These are phyloP conservation scores for Vachellia collinsii DNA, from an alignment of 306 rosid species.

Conservation along the genomic window DNA sequence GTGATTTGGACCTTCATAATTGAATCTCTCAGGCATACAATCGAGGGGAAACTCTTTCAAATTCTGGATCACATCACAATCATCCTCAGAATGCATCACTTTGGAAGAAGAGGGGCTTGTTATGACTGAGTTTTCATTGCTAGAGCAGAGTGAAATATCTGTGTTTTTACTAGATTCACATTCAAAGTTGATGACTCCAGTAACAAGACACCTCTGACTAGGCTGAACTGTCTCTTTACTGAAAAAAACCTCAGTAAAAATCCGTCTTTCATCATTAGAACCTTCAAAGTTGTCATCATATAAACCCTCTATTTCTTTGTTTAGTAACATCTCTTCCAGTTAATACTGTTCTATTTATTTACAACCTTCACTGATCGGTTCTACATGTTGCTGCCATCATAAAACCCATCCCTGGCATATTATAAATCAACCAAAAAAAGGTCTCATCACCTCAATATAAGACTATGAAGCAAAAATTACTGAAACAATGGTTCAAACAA, in stretches of 20 bases:
- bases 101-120: conserved; percentile 61
- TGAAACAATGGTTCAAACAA: not conserved
- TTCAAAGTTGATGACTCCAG: conserved; percentile 65
- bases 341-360: conserved; percentile 38
- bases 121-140: conserved; percentile 68
- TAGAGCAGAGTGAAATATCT: conserved; percentile 67
- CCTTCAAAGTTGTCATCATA: conserved; percentile 83
- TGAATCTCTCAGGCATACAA: conserved; percentile 46
- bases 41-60: conserved; percentile 49
- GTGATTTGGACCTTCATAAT: conserved; percentile 44
- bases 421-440: conserved; percentile 23
- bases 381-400: conserved; percentile 44
- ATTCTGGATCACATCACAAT: conserved; percentile 47
- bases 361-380: conserved; percentile 33
- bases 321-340: conserved; percentile 47
- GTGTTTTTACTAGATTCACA: conserved; percentile 63
- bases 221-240: conserved; percentile 48
- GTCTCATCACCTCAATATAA: not conserved
- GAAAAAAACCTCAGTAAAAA: conserved; percentile 78
- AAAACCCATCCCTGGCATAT: conserved; percentile 31
- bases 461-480: not conserved
- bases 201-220: conserved; percentile 58
- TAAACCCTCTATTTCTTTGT: conserved; percentile 59
- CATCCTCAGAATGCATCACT: conserved; percentile 48
- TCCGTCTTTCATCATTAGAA: conserved; percentile 65